Evolutionary conservation across 352 stramenopile genomes (phyloP), one percentile per base, ranked within the genome.

Genomic region (Phytophthora sp.): DNA sequence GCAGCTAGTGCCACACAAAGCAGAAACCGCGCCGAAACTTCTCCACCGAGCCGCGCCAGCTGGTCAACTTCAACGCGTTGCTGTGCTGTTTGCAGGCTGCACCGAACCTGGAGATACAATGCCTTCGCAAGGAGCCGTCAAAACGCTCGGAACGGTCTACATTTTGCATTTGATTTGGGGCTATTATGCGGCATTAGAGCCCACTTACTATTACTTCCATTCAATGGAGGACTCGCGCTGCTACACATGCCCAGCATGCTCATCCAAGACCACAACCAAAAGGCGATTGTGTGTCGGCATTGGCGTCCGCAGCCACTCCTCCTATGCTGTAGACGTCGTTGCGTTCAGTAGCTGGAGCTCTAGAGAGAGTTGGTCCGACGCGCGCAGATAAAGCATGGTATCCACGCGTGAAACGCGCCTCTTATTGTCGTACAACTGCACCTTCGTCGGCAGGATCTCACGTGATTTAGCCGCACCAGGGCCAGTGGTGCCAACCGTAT

Each of bases 361-460:
- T 24, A 82, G 41, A 8, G 49, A 69, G 9, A 82, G 48, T 21
- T 65, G 48, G 54, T 82, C 74, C 27, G 60, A 48, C 23, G 54
- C 66, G n/a, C 32, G 38, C 20, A 82, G 43, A 13, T 76, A 37
- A 21, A 82, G 42, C 28, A 67, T 50, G 17, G 17, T 44, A 30
- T 82, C 73, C 41, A 79, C 45, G 18, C 73, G 69, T 27, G 74
- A 82, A 39, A 79, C 65, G 21, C 66, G 70, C 37, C 62, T 53
- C 60, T 79, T 82, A 68, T 76, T 73, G 43, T 76, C 51, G 60
- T 72, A 79, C 43, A 82, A 17, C 23, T 66, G 62, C 43, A 79
- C 59, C 2, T 73, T 65, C 30, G 74, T 77, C 26, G 74, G 53
- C 17, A 41, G 42, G 41, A 77, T 50, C 35, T 65, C 58, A 2